A percentile compares a stretch with the other conserved stretches of the same genome.
Evolutionary conservation across 495 filamentous ascomycete genomes (phyloP).

Genomic region (Penicillium silybi): DNA sequence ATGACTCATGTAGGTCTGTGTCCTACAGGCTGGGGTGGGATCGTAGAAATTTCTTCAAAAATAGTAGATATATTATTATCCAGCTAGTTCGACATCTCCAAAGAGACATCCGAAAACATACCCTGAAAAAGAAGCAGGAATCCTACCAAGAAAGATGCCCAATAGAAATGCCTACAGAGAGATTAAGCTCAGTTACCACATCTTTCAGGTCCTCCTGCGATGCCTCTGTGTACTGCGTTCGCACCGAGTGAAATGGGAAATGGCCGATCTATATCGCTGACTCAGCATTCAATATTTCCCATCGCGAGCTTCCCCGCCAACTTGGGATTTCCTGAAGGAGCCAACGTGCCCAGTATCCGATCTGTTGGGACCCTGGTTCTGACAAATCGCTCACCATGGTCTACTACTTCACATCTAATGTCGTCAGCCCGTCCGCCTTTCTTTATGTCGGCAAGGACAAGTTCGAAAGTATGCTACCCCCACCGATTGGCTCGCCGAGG

Average conservation of each 20-base stretch:
- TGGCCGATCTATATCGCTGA: conserved; percentile 2
- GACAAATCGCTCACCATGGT: conserved; percentile 59
- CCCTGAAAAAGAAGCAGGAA: too few species aligned
- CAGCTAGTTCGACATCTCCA: too few species aligned
- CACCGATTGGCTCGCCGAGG: conserved; percentile 6
- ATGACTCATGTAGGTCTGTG: too few species aligned
- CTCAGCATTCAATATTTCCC: conserved; percentile 5
- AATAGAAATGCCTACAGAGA: too few species aligned
- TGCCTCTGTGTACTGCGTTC: neutral
- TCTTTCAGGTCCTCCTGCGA: too few species aligned
- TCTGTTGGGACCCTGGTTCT: neutral
- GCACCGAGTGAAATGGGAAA: too few species aligned
- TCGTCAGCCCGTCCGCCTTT: conserved; percentile 69
- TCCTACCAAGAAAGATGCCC: too few species aligned
- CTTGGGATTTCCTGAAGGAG: neutral
- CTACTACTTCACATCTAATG: conserved; percentile 89
- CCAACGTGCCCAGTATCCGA: neutral
- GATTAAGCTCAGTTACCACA: too few species aligned
- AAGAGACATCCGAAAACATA: too few species aligned
- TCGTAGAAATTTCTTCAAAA: too few species aligned
- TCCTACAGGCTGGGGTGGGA: too few species aligned
- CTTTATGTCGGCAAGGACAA: conserved; percentile 99
- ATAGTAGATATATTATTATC: too few species aligned
- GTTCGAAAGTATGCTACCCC: conserved; percentile 92
- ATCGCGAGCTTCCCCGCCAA: neutral